Conservation (phyloP, 2,329 filamentous ascomycete species). For the Emmonsia crescens region DNA sequence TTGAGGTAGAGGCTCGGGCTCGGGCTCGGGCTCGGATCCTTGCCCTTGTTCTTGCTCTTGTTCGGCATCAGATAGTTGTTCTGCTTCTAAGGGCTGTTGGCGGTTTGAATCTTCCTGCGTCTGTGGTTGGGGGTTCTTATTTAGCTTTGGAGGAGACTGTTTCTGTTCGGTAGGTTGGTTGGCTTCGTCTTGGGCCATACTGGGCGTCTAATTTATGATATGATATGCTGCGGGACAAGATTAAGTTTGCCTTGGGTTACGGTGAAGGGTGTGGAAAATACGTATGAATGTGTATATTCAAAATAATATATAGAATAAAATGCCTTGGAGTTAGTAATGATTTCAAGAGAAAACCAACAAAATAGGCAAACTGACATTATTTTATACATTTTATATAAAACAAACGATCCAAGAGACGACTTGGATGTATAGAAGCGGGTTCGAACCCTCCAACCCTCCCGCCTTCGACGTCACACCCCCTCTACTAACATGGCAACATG, state of each 20-base stretch:
- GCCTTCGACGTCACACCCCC: not conserved
- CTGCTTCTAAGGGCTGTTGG: conserved; percentile 13
- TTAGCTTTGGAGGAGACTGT: conserved; percentile 14
- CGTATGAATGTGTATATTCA: not conserved
- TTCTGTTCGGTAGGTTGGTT: conserved; percentile 16
- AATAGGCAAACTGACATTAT: not conserved
- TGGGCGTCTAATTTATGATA: conserved; percentile 7
- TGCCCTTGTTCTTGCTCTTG: conserved; percentile 29
- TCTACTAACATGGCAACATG: not conserved
- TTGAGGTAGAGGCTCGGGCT: conserved; percentile 31
- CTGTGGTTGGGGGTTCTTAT: conserved; percentile 8
- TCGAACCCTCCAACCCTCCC: not conserved
- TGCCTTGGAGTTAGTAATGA: not conserved
- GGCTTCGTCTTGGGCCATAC: conserved; percentile 12
- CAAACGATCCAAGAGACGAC: not conserved
- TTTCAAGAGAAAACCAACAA: not conserved
- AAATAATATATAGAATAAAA: not conserved
- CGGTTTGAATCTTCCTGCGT: conserved; percentile 14
- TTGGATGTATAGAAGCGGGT: not conserved
- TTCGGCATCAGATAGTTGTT: conserved; percentile 21
- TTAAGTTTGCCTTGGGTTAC: not conserved
- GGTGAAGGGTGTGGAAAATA: not conserved
- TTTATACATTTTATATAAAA: not conserved
- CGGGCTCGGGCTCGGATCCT: conserved; percentile 18
- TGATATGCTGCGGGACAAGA: not conserved